Conservation (phyloP, 768 basidiomycete genomes). For the Galerina sulciceps region DNA sequence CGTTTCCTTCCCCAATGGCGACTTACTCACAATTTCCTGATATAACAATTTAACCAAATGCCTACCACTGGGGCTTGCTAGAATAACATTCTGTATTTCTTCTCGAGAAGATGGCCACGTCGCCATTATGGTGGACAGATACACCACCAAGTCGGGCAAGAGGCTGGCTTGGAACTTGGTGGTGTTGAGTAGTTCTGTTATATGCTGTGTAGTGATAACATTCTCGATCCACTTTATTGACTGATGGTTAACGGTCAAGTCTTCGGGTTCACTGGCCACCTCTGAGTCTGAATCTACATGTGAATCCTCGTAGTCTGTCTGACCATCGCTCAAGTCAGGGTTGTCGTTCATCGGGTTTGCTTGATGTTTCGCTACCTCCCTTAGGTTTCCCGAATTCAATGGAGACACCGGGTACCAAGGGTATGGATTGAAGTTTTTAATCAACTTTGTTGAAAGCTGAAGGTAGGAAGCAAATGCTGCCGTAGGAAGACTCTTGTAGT, state of each 20-base stretch:
- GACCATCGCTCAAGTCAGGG: constrained; percentile 30
- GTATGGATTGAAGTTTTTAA: constrained; percentile 53
- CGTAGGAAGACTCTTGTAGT: constrained; percentile 54
- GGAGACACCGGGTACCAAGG: constrained; percentile 37
- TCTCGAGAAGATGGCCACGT: constrained; percentile 67
- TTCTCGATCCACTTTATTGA: constrained; percentile 68
- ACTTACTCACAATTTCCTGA: constrained; percentile 62
- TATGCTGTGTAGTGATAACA: constrained; percentile 55
- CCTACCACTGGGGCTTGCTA: constrained; percentile 52
- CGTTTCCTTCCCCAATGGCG: constrained; percentile 67
- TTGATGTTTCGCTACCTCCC: neutral
- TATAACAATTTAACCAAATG: constrained; percentile 79
- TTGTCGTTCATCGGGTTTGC: neutral
- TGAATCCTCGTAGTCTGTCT: too few species aligned
- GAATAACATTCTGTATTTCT: constrained; percentile 56
- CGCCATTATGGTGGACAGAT: constrained; percentile 59
- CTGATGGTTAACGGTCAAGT: constrained; percentile 55
- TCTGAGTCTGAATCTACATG: too few species aligned
- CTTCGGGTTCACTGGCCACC: constrained; percentile 41
- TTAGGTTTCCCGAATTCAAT: neutral
- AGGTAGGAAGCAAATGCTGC: constrained; percentile 57
- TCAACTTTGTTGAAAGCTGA: constrained; percentile 50
- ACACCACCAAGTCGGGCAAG: constrained; percentile 53
- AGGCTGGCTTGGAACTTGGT: constrained; percentile 42
- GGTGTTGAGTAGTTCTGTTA: constrained; percentile 54